These are phyloP conservation scores for Epithele typhae DNA, from an alignment of 768 basidiomycete species.

Conservation along the genomic window DNA sequence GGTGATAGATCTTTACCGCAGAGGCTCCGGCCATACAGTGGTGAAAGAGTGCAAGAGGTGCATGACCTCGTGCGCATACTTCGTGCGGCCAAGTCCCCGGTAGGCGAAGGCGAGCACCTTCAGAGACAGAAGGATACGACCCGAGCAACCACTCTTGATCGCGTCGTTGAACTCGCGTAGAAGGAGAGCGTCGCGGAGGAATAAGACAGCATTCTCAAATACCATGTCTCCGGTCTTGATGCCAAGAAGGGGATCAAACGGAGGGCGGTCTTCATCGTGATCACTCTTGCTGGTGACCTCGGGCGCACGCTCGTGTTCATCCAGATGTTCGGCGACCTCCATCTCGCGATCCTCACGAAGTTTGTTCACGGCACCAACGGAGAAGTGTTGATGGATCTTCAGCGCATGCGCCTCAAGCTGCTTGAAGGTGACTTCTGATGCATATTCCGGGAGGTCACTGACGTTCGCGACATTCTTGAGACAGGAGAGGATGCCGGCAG, in stretches of 20 bases:
- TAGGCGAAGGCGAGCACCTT: constrained; percentile 21
- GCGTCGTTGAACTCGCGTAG: constrained; percentile 26
- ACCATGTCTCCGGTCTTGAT: no score
- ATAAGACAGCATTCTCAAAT: constrained; percentile 24
- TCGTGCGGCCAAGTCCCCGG: constrained; percentile 24
- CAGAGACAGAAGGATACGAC: constrained; percentile 21
- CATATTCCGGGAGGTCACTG: constrained; percentile 20
- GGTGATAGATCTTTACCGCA: constrained; percentile 1
- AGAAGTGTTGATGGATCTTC: no score
- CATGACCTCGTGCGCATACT: constrained; percentile 24
- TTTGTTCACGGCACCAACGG: no score
- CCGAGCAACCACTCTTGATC: constrained; percentile 28
- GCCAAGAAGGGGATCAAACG: no score
- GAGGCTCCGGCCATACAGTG: constrained; percentile 15
- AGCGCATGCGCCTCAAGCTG: constrained; percentile 19
- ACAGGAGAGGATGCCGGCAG: constrained; percentile 26
- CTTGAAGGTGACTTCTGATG: constrained; percentile 18
- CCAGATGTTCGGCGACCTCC: no score
- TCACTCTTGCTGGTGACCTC: no score
- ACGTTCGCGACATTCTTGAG: constrained; percentile 22
- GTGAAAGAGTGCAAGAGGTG: constrained; percentile 13
- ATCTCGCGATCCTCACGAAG: no score
- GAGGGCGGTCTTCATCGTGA: no score
- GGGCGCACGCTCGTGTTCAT: no score
- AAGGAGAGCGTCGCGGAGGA: constrained; percentile 25